Evolutionary conservation across 768 basidiomycete genomes (phyloP).

Genomic region (Amanita phalloides): DNA sequence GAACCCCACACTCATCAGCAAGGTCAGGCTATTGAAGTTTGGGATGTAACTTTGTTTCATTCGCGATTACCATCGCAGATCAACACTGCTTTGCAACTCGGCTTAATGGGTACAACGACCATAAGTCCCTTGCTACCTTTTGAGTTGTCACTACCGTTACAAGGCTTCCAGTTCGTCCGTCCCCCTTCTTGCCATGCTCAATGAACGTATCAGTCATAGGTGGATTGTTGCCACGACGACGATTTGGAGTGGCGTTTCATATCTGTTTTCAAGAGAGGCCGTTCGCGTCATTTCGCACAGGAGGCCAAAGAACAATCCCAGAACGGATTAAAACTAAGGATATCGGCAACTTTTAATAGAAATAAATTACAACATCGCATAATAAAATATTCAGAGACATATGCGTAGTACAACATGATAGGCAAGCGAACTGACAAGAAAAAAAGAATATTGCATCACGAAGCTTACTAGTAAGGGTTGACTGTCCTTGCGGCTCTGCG

Average conservation of each 20-base stretch:
- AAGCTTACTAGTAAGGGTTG: neutral
- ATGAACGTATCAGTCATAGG: slow-evolving; percentile 26
- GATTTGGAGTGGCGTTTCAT: slow-evolving; percentile 83
- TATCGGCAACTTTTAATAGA: neutral
- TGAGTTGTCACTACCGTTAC: slow-evolving; percentile 43
- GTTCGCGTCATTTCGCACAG: slow-evolving; percentile 45
- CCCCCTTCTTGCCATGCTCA: neutral
- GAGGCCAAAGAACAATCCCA: slow-evolving; percentile 15
- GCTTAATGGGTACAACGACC: slow-evolving; percentile 85
- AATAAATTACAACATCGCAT: slow-evolving; percentile 2
- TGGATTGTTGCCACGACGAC: slow-evolving; percentile 86
- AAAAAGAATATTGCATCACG: neutral
- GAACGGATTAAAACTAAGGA: neutral
- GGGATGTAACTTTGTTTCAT: neutral
- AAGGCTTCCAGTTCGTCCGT: slow-evolving; percentile 64
- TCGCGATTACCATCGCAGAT: slow-evolving; percentile 33
- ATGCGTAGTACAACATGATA: neutral
- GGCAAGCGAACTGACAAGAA: neutral
- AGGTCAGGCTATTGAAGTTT: slow-evolving; percentile 31
- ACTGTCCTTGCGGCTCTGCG: slow-evolving; percentile 25
- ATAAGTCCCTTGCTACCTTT: slow-evolving; percentile 68
- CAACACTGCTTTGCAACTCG: slow-evolving; percentile 87
- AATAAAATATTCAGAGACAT: neutral
- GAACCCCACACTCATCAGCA: slow-evolving; percentile 87
- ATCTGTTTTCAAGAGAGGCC: slow-evolving; percentile 66